Conservation (phyloP, 164 flowering plant species). For the Berberis vulgaris region DNA sequence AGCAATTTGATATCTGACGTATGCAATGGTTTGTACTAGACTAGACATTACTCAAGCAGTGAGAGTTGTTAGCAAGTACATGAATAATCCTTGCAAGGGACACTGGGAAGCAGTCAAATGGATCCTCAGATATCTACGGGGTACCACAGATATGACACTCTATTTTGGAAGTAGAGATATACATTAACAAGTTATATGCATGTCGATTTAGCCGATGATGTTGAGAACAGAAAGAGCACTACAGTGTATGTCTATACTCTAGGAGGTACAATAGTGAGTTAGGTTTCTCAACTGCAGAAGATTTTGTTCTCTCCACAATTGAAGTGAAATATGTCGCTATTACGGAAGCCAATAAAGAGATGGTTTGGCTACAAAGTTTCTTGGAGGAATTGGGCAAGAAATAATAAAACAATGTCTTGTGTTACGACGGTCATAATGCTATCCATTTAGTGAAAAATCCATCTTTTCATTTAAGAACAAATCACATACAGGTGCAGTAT, state of each 20-base stretch:
- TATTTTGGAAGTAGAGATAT: not conserved
- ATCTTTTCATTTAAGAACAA: not conserved
- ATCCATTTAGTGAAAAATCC: not conserved
- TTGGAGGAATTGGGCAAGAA: not conserved
- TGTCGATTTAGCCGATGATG: not conserved
- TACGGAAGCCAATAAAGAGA: not conserved
- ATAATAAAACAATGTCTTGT: not conserved
- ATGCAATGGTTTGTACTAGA: not conserved
- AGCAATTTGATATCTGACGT: not conserved
- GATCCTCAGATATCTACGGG: not conserved
- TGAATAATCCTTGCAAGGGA: not conserved
- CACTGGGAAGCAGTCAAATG: constrained; percentile 2
- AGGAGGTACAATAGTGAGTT: not conserved
- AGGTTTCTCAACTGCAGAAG: not conserved
- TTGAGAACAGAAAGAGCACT: not conserved
- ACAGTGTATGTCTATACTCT: not conserved
- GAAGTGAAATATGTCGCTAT: not conserved
- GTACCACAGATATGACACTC: not conserved
- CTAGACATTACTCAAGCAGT: not conserved
- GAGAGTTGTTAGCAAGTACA: not conserved
- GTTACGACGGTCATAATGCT: not conserved
- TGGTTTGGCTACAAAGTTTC: not conserved
- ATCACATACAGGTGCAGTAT: not conserved
- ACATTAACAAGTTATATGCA: not conserved
- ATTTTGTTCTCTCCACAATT: not conserved